Percentiles rank a stretch among this genome's conserved stretches.
Evolutionary conservation across 2,329 filamentous ascomycete species (phyloP).

Genomic region (Cordyceps militaris): DNA sequence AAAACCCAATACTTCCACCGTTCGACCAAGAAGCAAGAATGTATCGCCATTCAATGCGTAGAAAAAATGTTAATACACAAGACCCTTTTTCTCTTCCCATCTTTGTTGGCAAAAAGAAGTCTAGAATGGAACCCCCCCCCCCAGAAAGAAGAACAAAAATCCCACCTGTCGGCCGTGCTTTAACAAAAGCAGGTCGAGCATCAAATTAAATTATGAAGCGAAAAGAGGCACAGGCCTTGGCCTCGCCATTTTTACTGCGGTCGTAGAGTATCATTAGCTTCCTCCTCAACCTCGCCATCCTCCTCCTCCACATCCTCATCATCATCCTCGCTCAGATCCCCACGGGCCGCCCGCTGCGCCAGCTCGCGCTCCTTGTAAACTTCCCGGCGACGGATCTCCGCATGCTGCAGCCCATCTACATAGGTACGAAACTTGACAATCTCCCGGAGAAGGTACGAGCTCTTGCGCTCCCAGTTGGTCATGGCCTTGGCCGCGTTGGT

Average conservation of each 20-base stretch:
- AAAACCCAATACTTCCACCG: background rate
- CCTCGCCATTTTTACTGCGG: constrained; percentile 18
- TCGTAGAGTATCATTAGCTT: constrained; percentile 29
- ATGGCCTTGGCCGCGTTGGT: constrained; percentile 77
- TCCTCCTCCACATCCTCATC: constrained; percentile 21
- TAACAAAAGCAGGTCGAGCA: background rate
- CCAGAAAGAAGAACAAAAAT: background rate
- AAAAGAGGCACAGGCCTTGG: background rate
- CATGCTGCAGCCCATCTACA: constrained; percentile 73
- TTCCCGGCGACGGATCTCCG: constrained; percentile 60
- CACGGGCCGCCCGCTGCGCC: constrained; percentile 42
- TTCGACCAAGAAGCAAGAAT: background rate
- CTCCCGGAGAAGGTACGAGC: constrained; percentile 80
- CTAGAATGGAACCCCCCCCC: background rate
- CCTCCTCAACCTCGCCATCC: constrained; percentile 22
- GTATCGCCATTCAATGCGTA: constrained; percentile 2
- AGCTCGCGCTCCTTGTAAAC: constrained; percentile 58
- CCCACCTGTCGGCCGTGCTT: background rate
- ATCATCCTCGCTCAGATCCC: constrained; percentile 34
- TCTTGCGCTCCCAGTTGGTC: constrained; percentile 96
- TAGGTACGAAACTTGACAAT: constrained; percentile 97
- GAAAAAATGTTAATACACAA: background rate
- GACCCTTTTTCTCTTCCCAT: background rate
- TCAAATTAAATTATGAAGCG: background rate
- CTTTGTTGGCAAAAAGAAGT: background rate